Base-by-base conservation (phyloP, 768 basidiomycete species). In the Mycena crocata region DNA sequence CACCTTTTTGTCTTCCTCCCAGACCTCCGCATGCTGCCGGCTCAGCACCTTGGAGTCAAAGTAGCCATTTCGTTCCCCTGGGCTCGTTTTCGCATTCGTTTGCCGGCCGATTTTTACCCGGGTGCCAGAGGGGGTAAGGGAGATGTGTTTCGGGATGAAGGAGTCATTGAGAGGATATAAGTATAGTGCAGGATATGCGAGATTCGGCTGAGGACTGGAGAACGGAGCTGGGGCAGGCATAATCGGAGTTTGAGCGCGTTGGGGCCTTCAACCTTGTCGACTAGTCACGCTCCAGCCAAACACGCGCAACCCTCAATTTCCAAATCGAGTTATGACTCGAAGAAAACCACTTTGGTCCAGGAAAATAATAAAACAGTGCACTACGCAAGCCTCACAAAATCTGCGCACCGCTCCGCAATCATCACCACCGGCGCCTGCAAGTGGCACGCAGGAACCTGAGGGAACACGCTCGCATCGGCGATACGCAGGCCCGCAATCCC, bases 21-120 rank as follows among this genome's bases (percentile, higher is more conserved):
- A 99, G n/a, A 99, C 93, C 81, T 99, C 97, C 17, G 97, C 97
- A 75, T 99, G 97, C 82, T 94, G 93, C 71, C 97, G 85, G 71
- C 93, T 94, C 66, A 99, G 84, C 10, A 99, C 86, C 77, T 99
- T 98, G 26, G 91, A 93, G 82, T 99, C 97, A 77, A 99, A 98
- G 82, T 93, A 99, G 13, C 96, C 97, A 76, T 99, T 98, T 74
- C 93, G 85, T 75, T 97, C 95, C 14, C 87, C 90, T 21, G 97
- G 97, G 32, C 94, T 89, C 0, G 96, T 98, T 85, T 98, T 98
- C 62, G 91, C 90, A 78, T 96, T 98, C 19, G 96, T 99, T 81
- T 98, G 96, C 62, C 97, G 83, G 21, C 97, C 97, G 76, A 99
- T 96, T 87, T 95, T 92, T 57, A 91, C 89, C 75, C 89, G 92